phyloP scores from a whole-genome alignment of 1,284 basidiomycete genomes.

The Chondrostereum purpureum region DNA sequence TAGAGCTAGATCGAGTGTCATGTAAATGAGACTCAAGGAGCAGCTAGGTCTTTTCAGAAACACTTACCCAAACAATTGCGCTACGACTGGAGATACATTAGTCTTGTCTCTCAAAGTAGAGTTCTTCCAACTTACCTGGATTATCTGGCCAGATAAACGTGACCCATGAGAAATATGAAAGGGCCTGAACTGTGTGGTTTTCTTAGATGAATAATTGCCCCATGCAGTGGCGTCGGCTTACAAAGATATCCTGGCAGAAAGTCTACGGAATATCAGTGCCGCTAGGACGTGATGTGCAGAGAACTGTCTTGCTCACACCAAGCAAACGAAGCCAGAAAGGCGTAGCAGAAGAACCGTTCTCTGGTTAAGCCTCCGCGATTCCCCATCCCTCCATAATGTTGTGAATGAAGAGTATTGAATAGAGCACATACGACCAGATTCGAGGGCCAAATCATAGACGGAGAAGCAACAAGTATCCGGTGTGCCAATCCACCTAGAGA shows the following conservation, averaged over 20 bases:
- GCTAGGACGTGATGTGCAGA: slow-evolving; percentile 29
- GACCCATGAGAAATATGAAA: slow-evolving; percentile 66
- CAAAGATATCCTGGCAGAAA: slow-evolving; percentile 51
- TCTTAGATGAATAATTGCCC: too few relatives aligned
- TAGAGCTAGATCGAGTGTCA: slow-evolving; percentile 59
- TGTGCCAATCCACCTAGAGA: slow-evolving; percentile 61
- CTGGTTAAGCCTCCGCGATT: slow-evolving; percentile 63
- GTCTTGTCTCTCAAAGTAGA: too few relatives aligned
- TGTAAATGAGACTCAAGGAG: background rate
- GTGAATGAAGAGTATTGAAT: slow-evolving; percentile 59
- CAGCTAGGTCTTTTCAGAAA: background rate
- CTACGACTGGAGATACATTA: too few relatives aligned
- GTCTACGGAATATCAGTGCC: background rate
- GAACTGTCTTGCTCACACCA: slow-evolving; percentile 54
- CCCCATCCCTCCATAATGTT: slow-evolving; percentile 57
- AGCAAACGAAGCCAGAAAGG: slow-evolving; percentile 42
- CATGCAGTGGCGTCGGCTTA: background rate
- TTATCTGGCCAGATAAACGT: slow-evolving; percentile 16
- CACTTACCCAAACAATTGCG: slow-evolving; percentile 9
- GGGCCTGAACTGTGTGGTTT: slow-evolving; percentile 36
- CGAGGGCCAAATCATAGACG: slow-evolving; percentile 69
- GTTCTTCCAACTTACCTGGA: slow-evolving; percentile 8
- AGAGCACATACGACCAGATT: slow-evolving; percentile 76
- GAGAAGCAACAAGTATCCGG: background rate
- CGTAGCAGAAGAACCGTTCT: slow-evolving; percentile 62